These are phyloP conservation scores for Tulasnella sp. DNA, from an alignment of 768 basidiomycete genomes.

Conservation along the genomic window DNA sequence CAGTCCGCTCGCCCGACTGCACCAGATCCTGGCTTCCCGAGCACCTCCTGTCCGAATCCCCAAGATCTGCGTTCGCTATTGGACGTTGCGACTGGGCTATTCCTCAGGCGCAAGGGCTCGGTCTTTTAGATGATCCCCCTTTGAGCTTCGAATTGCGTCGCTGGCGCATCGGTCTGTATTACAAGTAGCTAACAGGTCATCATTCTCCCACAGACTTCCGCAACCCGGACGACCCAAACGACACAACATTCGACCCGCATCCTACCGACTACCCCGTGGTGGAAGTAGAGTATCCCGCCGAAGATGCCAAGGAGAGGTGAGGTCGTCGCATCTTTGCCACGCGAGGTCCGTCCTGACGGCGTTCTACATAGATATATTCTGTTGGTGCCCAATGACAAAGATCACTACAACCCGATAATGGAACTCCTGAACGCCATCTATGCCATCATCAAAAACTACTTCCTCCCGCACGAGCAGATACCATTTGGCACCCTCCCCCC, in stretches of 20 bases:
- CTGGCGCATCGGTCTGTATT: conserved; percentile 7
- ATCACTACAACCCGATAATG: conserved; percentile 85
- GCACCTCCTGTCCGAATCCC: not conserved
- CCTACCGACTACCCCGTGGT: conserved; percentile 62
- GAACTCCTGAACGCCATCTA: conserved; percentile 72
- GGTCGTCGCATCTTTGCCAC: conserved; percentile 31
- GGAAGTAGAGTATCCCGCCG: conserved; percentile 81
- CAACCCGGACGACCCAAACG: conserved; percentile 64
- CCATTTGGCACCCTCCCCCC: conserved; percentile 63
- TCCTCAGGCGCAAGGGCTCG: not conserved
- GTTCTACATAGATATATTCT: conserved; percentile 26
- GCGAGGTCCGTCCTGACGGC: not conserved
- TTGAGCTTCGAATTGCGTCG: not conserved
- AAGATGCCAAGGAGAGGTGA: conserved; percentile 67
- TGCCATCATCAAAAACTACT: conserved; percentile 55
- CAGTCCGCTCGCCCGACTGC: not conserved
- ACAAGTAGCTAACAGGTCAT: conserved; percentile 9
- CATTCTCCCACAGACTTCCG: conserved; percentile 55
- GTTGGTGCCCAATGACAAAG: conserved; percentile 76
- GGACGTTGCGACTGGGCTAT: no score
- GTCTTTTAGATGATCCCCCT: not conserved
- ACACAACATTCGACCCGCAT: conserved; percentile 66
- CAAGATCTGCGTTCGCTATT: not conserved
- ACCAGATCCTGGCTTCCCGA: not conserved
- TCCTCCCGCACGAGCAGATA: conserved; percentile 58